These are phyloP conservation scores for Beauveria scarabaeidicola DNA, from an alignment of 2,329 filamentous ascomycete species.

Conservation along the genomic window DNA sequence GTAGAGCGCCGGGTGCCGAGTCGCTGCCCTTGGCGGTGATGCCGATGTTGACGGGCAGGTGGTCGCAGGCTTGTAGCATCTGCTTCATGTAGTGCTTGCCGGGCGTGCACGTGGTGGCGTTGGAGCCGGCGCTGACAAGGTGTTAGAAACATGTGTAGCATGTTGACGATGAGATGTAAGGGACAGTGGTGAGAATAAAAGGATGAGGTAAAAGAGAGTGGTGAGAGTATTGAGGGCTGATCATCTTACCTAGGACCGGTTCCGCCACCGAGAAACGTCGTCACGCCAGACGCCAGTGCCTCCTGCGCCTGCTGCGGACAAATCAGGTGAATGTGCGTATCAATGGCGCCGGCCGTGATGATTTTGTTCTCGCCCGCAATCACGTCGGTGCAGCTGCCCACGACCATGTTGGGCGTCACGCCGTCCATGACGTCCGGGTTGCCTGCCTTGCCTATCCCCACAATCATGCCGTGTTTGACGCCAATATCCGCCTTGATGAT, in stretches of 20 bases:
- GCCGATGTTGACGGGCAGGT: slow-evolving; percentile 75
- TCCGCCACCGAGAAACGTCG: slow-evolving; percentile 80
- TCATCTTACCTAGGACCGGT: slow-evolving; percentile 68
- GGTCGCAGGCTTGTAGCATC: slow-evolving; percentile 84
- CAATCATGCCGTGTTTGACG: slow-evolving; percentile 78
- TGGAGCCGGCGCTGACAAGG: slow-evolving; percentile 21
- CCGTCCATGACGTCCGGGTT: slow-evolving; percentile 97
- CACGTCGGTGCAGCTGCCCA: slow-evolving; percentile 85
- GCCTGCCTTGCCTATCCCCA: slow-evolving; percentile 85
- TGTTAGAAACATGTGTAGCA: not conserved
- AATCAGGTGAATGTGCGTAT: slow-evolving; percentile 89
- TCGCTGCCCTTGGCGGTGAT: slow-evolving; percentile 95
- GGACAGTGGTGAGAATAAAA: not conserved
- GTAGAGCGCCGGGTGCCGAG: slow-evolving; percentile 57
- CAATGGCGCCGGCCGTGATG: slow-evolving; percentile 80
- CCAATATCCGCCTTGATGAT: slow-evolving; percentile 98
- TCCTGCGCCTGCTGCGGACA: slow-evolving; percentile 88
- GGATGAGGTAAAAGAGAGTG: not conserved
- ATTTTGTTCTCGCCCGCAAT: slow-evolving; percentile 87
- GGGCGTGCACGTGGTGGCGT: slow-evolving; percentile 86
- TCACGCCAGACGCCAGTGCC: slow-evolving; percentile 75
- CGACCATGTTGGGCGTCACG: slow-evolving; percentile 66
- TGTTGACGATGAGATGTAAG: not conserved
- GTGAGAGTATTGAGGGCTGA: not conserved
- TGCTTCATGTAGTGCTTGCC: slow-evolving; percentile 72